Conservation (phyloP, 106 monocot genomes). For the Apostasia ramifera region DNA sequence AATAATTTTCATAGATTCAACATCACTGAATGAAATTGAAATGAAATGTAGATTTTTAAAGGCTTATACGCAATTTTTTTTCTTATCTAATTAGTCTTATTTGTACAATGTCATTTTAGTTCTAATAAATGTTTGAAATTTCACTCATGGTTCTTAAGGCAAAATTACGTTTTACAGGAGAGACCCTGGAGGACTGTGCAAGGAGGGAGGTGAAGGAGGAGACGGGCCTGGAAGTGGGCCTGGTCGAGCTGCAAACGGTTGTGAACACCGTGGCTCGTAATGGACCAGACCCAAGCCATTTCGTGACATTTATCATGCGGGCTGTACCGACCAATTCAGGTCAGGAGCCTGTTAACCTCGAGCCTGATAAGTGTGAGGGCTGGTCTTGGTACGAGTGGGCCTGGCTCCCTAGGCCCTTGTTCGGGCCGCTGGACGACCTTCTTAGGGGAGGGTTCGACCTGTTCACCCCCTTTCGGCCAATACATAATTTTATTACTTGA, state of each 20-base stretch:
- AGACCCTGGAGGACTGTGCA: slow-evolving; percentile 42
- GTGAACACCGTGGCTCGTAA: slow-evolving; percentile 18
- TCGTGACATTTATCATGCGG: slow-evolving; percentile 37
- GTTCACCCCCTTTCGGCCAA: slow-evolving; percentile 5
- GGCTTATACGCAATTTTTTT: no score
- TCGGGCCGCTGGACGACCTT: slow-evolving; percentile 27
- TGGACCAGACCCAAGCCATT: slow-evolving; percentile 29
- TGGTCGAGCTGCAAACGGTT: slow-evolving; percentile 32
- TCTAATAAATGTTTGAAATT: not conserved
- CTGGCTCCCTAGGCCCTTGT: slow-evolving; percentile 32
- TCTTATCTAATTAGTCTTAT: no score
- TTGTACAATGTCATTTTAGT: not conserved
- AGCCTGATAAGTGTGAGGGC: slow-evolving; percentile 51
- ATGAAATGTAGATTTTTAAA: no score
- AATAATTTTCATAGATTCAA: no score
- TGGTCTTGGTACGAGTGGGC: slow-evolving; percentile 55
- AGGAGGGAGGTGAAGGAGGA: slow-evolving; percentile 57
- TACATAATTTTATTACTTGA: no score
- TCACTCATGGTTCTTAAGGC: no score
- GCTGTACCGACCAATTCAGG: slow-evolving; percentile 20
- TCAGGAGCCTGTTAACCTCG: slow-evolving; percentile 36
- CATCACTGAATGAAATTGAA: no score
- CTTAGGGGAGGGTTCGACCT: slow-evolving; percentile 29
- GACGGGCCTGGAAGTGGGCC: slow-evolving; percentile 41
- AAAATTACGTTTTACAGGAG: slow-evolving; percentile 18